Conservation (phyloP, 108 stramenopile species). For the Nitzschia sp. region DNA sequence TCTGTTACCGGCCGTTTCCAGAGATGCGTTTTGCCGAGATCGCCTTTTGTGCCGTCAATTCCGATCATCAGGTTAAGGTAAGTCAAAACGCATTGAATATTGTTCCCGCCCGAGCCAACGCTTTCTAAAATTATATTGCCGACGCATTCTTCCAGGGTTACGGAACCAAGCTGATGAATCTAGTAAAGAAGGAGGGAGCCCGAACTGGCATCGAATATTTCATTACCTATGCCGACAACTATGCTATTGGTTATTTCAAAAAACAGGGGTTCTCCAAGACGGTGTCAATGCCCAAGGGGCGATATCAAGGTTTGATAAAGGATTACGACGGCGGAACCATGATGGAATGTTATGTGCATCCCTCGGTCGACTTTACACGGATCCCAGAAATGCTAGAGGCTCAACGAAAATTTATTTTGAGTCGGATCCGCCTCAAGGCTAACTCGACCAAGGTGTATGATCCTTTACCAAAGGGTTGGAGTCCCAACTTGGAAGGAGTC, state of each 20-base stretch:
- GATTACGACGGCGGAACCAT: constrained; percentile 99
- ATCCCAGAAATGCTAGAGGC: constrained; percentile 81
- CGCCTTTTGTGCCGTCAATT: constrained; percentile 96
- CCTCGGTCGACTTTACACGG: constrained; percentile 89
- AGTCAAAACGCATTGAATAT: neutral
- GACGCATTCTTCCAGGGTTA: constrained; percentile 65
- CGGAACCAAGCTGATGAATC: constrained; percentile 98
- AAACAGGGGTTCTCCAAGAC: constrained; percentile 96
- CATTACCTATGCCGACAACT: constrained; percentile 99
- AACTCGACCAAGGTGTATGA: constrained; percentile 72
- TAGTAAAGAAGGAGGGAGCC: constrained; percentile 90
- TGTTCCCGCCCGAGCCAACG: neutral
- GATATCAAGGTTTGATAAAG: constrained; percentile 95
- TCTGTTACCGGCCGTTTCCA: constrained; percentile 92
- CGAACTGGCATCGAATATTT: constrained; percentile 90
- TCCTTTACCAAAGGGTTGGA: constrained; percentile 62
- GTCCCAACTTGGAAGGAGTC: constrained; percentile 45
- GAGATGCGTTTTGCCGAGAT: constrained; percentile 98
- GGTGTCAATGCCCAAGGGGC: constrained; percentile 83
- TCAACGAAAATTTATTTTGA: constrained; percentile 75
- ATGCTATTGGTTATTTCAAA: constrained; percentile 97
- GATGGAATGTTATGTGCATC: constrained; percentile 99
- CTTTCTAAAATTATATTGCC: neutral
- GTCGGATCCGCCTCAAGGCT: constrained; percentile 56
- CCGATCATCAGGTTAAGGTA: constrained; percentile 87